Evolutionary conservation across 805 yeast genomes (phyloP), one percentile per base, ranked within the genome.

Genomic region (Kurtzmaniella fragi): DNA sequence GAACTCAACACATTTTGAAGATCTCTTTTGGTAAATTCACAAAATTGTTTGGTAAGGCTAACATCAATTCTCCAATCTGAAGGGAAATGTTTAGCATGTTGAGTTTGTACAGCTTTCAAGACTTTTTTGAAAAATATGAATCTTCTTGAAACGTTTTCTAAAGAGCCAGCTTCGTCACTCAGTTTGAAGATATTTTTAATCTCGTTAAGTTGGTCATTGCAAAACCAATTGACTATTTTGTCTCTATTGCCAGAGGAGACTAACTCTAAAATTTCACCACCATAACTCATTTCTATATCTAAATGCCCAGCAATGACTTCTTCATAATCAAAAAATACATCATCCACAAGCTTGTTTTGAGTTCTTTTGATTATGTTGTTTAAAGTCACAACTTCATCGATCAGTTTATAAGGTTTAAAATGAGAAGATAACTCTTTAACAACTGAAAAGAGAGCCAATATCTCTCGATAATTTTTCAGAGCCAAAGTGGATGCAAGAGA

Each of bases 131-230:
- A 85, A 57, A 84, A 91, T 26, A 89, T 75, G 57, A 79, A 93
- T 35, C 99, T 68, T 48, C 97, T 68, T 25, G 78, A 73, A 37
- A 93, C 62, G 59, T 93, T 93, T 42, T 93, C 99, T 43, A 93
- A 64, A 4, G 95, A 83, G 1, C 97, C 97, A 0, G 99, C 99
- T 61, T 93, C 99, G 50, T 89, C 97, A 11, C 79, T 71, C 8
- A 80, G 70, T 39, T 78, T 75, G 62, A 93, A 93, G 9, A 93
- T 87, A 16, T 77, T 64, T 28, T 73, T 73, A 32, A 91, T 78
- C 51, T 91, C 98, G 50, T 75, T 75, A 38, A 93, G 67, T 45
- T 83, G 80, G 25, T 70, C 70, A 40, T 75, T 77, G 43, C 84
- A 75, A 57, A 84, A 86, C 91, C 95, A 87, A 34, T 72, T 76